Base-by-base conservation (phyloP, 805 yeast genomes). In the Starmerella kuoi region DNA sequence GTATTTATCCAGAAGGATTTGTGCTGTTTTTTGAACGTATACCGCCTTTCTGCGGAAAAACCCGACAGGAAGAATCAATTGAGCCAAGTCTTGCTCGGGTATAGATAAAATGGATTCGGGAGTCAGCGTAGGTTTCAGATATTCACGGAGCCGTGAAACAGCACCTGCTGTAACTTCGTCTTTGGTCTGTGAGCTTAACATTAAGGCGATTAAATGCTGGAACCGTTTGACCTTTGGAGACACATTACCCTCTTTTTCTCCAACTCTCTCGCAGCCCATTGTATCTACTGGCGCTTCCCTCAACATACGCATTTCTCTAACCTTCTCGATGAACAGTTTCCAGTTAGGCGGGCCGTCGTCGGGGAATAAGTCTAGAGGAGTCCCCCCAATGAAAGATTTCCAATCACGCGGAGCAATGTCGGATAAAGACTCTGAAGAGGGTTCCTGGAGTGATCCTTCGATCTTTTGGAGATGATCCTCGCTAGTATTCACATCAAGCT, bases 181-280 rank as follows among this genome's bases (percentile, higher is more conserved):
- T 56, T 81, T 86, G 2, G 97, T 87, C 52, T 87, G 96, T 0
- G 95, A 73, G 8, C 94, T 82, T 24, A 87, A 72, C 87, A 87
- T 82, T 39, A 87, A 66, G 3, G 94, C 77, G 0, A 86, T 67
- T 26, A 87, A 65, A 27, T 83, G 65, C 58, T 86, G 95, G 55
- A 78, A 79, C 38, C 95, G 66, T 54, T 64, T 68, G 15, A 64
- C 63, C 41, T 55, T 55, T 5, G 44, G 43, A 19, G 26, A 35
- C 7, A 33, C 9, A 1, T 65, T 64, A 14, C 56, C 52, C 9
- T 19, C 54, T 38, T 12, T 9, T 27, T 64, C 61, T 1, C 76
- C 75, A 8, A 73, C 57, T 37, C 67, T 66, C 20, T 80, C 86
- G 58, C 95, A 85, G 5, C 96, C 96, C 72, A 83, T 76, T 0